These are phyloP conservation scores for Closterium sp. DNA, from an alignment of 139 green algal genomes.

Conservation along the genomic window DNA sequence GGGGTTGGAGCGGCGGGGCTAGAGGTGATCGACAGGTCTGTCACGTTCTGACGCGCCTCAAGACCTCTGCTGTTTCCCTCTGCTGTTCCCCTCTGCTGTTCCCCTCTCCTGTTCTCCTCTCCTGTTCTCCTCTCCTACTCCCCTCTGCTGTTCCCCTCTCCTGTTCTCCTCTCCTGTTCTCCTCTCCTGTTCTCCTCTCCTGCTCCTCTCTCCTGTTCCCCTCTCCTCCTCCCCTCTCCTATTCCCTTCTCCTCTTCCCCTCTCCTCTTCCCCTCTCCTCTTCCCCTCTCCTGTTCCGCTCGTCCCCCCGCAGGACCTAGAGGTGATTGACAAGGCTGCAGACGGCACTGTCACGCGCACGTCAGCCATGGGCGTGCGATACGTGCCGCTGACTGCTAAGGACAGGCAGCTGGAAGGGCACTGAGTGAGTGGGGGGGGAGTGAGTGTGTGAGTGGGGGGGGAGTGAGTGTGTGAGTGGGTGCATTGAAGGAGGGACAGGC, in stretches of 20 bases:
- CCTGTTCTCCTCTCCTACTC: no score
- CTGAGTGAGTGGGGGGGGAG: background rate
- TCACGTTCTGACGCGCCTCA: background rate
- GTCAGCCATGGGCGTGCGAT: conserved; percentile 44
- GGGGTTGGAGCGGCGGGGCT: no score
- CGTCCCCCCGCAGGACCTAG: conserved; percentile 22
- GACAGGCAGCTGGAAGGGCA: conserved; percentile 19
- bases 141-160: no score
- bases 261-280: background rate
- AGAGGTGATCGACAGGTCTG: background rate
- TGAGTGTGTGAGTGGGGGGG: no score
- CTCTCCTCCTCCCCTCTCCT: no score
- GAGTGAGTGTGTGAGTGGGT: no score
- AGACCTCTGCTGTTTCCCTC: no score
- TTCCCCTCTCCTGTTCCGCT: background rate
- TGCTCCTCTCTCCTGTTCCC: no score
- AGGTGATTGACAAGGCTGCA: conserved; percentile 45
- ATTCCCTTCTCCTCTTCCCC: background rate
- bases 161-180: no score
- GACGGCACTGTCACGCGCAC: conserved; percentile 32
- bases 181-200: no score
- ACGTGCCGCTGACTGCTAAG: conserved; percentile 48
- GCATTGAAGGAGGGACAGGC: background rate
- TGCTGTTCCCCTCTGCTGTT: no score
- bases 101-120: no score